These are phyloP conservation scores for Fonsecaea monophora DNA, from an alignment of 2,329 filamentous ascomycete genomes.

Conservation along the genomic window DNA sequence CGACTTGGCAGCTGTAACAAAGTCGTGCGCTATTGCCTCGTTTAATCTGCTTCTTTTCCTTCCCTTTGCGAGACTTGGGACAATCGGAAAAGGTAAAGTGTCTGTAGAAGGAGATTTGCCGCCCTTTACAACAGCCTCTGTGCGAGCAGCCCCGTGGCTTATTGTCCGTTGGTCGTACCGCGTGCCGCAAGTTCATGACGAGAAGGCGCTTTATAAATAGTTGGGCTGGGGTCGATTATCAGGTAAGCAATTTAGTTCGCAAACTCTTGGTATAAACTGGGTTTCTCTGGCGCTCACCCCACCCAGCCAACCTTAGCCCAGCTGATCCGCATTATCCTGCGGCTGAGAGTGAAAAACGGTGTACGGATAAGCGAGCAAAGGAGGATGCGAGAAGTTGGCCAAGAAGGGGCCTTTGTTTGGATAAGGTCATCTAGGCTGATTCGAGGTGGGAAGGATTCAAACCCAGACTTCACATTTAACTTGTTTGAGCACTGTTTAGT, in stretches of 20 bases:
- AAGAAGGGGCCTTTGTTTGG: neutral
- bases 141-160: neutral
- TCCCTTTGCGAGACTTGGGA: neutral
- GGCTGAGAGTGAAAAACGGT: constrained; percentile 21
- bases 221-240: constrained; percentile 27
- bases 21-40: neutral
- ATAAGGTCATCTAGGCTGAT: neutral
- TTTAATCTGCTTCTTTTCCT: neutral
- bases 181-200: neutral
- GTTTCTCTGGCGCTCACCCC: neutral
- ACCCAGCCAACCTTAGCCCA: neutral
- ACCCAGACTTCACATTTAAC: neutral
- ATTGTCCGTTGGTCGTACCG: constrained; percentile 1
- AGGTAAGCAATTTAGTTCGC: constrained; percentile 28
- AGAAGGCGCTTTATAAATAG: constrained; percentile 30
- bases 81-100: neutral
- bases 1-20: constrained; percentile 23
- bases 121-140: neutral
- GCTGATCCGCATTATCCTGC: constrained; percentile 16
- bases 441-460: neutral
- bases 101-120: neutral
- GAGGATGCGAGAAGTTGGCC: neutral
- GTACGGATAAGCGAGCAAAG: neutral
- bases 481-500: neutral
- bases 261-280: neutral